Base-by-base conservation (phyloP, 2,329 filamentous ascomycete genomes). In the Aureobasidium mangrovei region DNA sequence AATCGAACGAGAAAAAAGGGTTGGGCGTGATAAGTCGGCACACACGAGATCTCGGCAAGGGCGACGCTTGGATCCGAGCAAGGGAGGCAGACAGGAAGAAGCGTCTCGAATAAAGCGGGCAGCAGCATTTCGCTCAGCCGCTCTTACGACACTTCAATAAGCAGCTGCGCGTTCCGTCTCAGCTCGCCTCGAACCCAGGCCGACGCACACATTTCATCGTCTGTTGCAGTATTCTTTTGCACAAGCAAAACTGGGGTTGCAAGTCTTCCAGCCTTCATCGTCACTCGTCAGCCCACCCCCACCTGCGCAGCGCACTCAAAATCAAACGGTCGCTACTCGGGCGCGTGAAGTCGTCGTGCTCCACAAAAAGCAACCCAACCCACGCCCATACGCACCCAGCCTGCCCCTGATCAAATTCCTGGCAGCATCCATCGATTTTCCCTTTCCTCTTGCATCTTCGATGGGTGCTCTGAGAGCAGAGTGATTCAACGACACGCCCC, bases 361-460 rank as follows among this genome's bases (percentile, higher is more conserved):
- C 51, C 51, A 54, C 51, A 54, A 54, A 54, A 54, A 54, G 51
- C 42, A 54, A 54, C 10, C 41, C 35, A 40, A 28, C 43, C 42
- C 51, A 41, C 47, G 46, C 33, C 24, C 42, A 28, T 31, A 33
- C 51, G 35, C 42, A 46, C 41, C 28, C 35, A 36, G 33, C 51
- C 32, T 31, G 35, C 43, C 41, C 51, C 51, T 54, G 41, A 46
- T 54, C 36, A 54, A 54, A 45, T 54, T 46, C 39, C 27, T 28
- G 41, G 26, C 12, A 8, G 12, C 31, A 31, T 35, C 40, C n/a
- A 31, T 53, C 38, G 39, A 44, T 28, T 26, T n/a, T 31, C 27
- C 32, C 51, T 26, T 36, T 28, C 12, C 8, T 26, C 51, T 33
- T 26, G 4, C 51, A 54, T 45, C 51, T 46, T 28, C 28, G 33